These are phyloP conservation scores for Vigna nakashimae DNA, from an alignment of 306 rosid genomes.

Conservation along the genomic window DNA sequence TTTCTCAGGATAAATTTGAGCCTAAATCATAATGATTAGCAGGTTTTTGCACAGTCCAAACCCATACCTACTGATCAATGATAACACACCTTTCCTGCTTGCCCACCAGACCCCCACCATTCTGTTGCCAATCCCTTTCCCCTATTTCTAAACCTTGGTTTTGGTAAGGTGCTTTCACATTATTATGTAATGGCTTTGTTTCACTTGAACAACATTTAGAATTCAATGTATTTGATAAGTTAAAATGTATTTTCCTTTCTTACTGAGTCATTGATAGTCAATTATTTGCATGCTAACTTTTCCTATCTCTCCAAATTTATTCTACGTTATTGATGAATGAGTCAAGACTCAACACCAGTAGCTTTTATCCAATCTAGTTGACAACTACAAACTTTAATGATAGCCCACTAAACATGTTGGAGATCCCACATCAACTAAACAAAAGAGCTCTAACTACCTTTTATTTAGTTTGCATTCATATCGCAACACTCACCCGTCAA, in stretches of 20 bases:
- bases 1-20: conserved; percentile 10
- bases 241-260: conserved; percentile 12
- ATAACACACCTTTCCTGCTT: background rate
- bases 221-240: background rate
- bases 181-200: background rate
- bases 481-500: background rate
- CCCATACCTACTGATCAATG: conserved; percentile 10
- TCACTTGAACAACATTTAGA: conserved; percentile 20
- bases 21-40: conserved; percentile 5
- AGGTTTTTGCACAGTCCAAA: conserved; percentile 8
- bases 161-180: background rate
- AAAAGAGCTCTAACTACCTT: background rate
- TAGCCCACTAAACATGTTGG: background rate
- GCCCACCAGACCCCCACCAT: background rate
- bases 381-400: conserved; percentile 8
- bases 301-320: background rate
- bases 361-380: conserved; percentile 32
- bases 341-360: background rate
- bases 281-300: conserved; percentile 1
- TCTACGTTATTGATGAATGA: conserved; percentile 1
- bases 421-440: too few species aligned
- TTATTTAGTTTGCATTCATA: conserved; percentile 10
- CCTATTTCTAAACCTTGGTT: conserved; percentile 16
- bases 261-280: background rate
- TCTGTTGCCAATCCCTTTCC: conserved; percentile 10